Evolutionary conservation across 2,329 filamentous ascomycete species (phyloP).

Genomic region (Ophiosphaerella herpotricha): DNA sequence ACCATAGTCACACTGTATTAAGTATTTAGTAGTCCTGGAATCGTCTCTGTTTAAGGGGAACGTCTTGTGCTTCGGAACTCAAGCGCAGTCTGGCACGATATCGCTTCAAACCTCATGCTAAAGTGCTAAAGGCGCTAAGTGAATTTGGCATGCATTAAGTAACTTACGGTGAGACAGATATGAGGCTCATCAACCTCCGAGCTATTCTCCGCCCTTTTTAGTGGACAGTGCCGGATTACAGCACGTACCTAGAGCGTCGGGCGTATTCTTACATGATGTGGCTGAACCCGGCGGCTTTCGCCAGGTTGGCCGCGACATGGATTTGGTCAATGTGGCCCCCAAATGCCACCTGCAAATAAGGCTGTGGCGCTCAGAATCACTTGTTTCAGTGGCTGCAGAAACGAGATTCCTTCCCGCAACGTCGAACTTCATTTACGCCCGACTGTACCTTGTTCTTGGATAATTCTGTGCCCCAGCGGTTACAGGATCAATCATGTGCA

Average conservation of each 20-base stretch:
- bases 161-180: constrained; percentile 21
- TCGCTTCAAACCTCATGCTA: constrained; percentile 5
- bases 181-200: constrained; percentile 17
- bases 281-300: constrained; percentile 9
- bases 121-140: constrained; percentile 3
- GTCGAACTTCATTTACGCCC: constrained; percentile 23
- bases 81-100: constrained; percentile 4
- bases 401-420: constrained; percentile 23
- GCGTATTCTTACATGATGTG: constrained; percentile 33
- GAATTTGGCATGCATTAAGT: constrained; percentile 1
- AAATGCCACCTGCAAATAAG: constrained; percentile 10
- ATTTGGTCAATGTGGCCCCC: constrained; percentile 12
- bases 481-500: constrained; percentile 21
- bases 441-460: constrained; percentile 14
- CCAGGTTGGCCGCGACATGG: constrained; percentile 12
- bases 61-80: constrained; percentile 21
- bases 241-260: constrained; percentile 15
- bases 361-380: constrained; percentile 10
- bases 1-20: constrained; percentile 34
- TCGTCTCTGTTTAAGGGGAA: constrained; percentile 21
- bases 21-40: constrained; percentile 43
- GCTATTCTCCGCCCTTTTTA: constrained; percentile 5
- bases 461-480: constrained; percentile 15
- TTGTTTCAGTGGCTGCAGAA: constrained; percentile 12
- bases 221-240: constrained; percentile 8